Base-by-base conservation (phyloP, 257 asterid species). In the Marsdenia floribunda region DNA sequence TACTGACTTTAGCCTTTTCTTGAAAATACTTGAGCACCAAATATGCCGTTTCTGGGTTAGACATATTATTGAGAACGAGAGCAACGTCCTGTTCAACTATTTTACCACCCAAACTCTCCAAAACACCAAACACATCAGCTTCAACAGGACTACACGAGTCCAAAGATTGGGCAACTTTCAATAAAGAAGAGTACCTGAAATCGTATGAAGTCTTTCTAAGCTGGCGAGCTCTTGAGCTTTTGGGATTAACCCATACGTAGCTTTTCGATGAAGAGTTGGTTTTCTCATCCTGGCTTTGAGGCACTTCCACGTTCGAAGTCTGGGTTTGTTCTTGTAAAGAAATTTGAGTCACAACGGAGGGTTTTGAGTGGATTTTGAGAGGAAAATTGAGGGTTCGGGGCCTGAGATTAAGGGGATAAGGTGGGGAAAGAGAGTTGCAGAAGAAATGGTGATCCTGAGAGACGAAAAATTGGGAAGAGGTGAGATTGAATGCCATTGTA, bases 241-340 rank as follows among this genome's bases (percentile, higher is more conserved):
- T 89, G 67, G 98, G 99, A 67, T 95, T 92, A 77, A 95, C 87
- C 99, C 98, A 95, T 29, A 90, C 68, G 79, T 75, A 55, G 65
- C 87, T 74, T 64, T 89, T 91, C 18, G 96, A 64, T 1, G 83
- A 80, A 68, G 91, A 61, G 0, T 4, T 22, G 18, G 79, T 3
- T 44, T 80, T 83, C 24, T 49, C 86, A 71, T 63, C 80, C 33
- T 88, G 78, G 80, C 21, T 29, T 66, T 80, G 74, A 11, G 87
- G 77, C 69, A 59, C 80, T 72, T 71, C 66, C 11, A 81, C 38
- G 55, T 50, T 74, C 26, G 82, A 66, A 66, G 73, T 35, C 65
- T 73, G 75, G 33, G 78, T 2, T 52, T 37, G 81, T 64, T 85
- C 86, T 54, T 84, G 90, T 18, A 86, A 46, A 37, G 90, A 87